These are phyloP conservation scores for Fusarium multiceps DNA, from an alignment of 2,329 filamentous ascomycete species.

Conservation along the genomic window DNA sequence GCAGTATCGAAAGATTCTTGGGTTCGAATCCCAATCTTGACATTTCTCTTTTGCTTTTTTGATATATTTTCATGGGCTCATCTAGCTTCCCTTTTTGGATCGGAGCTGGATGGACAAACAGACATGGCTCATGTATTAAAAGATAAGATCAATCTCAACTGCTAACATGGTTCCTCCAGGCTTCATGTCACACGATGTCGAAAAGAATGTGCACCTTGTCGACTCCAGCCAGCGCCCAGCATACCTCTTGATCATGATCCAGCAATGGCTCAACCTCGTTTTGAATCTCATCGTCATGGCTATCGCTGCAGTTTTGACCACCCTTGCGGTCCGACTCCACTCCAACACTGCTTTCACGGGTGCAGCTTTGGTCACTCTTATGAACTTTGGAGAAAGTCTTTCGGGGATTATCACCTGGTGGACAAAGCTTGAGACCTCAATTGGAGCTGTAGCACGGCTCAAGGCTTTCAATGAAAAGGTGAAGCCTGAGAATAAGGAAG, in stretches of 20 bases:
- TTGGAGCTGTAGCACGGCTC: conserved; percentile 38
- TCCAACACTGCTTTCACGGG: conserved; percentile 53
- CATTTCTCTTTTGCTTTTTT: background rate
- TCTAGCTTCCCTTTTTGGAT: background rate
- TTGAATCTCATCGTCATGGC: conserved; percentile 62
- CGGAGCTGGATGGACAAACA: too few species aligned
- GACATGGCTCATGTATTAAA: background rate
- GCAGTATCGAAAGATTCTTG: background rate
- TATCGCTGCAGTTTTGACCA: conserved; percentile 60
- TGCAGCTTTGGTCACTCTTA: conserved; percentile 53
- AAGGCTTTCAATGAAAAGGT: conserved; percentile 39
- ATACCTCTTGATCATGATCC: conserved; percentile 67
- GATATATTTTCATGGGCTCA: too few species aligned
- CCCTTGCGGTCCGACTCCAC: conserved; percentile 57
- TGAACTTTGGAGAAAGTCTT: conserved; percentile 47
- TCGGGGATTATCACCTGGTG: conserved; percentile 34
- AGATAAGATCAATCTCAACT: background rate
- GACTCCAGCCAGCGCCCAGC: conserved; percentile 66
- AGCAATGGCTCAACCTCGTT: conserved; percentile 66
- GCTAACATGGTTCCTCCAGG: background rate
- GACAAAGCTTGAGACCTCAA: conserved; percentile 39
- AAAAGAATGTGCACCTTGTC: conserved; percentile 60
- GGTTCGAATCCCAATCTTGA: background rate
- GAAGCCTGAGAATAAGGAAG: conserved; percentile 38
- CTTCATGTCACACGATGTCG: conserved; percentile 35